Evolutionary conservation across 495 filamentous ascomycete genomes (phyloP), one percentile per base, ranked within the genome.

Genomic region (Aspergillus cavernicola): DNA sequence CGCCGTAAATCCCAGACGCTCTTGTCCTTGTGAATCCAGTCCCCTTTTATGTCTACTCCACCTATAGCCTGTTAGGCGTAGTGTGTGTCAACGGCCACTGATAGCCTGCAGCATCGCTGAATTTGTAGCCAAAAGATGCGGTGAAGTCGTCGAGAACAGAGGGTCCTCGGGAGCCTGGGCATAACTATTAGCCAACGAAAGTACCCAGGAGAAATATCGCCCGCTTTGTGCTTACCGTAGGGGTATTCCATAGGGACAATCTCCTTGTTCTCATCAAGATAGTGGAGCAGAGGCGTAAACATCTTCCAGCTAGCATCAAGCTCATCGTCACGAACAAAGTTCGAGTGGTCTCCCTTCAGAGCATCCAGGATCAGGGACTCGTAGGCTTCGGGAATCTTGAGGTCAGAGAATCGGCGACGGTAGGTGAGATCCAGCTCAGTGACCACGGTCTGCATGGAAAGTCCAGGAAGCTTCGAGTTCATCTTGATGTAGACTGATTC

Each of bases 401-500:
- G 83, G 72, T 99, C 95, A 26, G 92, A 97, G 82, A 99, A 99
- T 50, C 95, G 89, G 66, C 95, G 86, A 66, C 95, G 85, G 78
- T 99, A 99, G 50, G 95, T 99, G 61, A 99, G 81, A 68, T 99
- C 95, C 52, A 99, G 86, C 78, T 99, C 95, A 39, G 95, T 99
- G 57, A 97, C 92, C 18, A 97, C 95, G 13, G 95, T 99, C 80
- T 99, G 95, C 93, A 97, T 99, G 74, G 90, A 97, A 64, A 99
- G 78, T 63, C 95, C 95, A 19, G 95, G 95, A 44, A 97, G 78
- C 79, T 99, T 99, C 9, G 92, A 97, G 85, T 99, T 99, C 95
- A 97, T 99, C 85, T 99, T 99, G 74, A 97, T 96, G 79, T 99
- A 99, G 57, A 99, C 90, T 62, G 87, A 92, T 78, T 99, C 95